Evolutionary conservation across 164 flowering plant genomes (phyloP).

Genomic region (Chloranthus sessilifolius): DNA sequence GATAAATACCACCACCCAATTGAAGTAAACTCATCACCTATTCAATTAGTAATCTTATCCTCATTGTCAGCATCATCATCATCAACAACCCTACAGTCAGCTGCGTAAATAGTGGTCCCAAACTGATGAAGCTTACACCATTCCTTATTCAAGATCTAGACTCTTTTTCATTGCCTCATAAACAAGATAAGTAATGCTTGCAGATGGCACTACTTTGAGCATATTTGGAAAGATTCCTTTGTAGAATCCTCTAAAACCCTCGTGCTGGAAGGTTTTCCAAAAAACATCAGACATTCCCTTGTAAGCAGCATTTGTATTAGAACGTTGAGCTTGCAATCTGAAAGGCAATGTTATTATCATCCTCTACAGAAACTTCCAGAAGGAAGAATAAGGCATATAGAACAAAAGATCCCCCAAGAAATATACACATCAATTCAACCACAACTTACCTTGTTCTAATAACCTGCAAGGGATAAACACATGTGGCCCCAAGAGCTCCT

Average conservation of each 20-base stretch:
- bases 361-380: not conserved
- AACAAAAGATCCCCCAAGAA: not conserved
- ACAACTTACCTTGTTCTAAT: conserved; percentile 75
- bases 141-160: conserved; percentile 49
- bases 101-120: conserved; percentile 16
- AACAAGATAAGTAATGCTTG: conserved; percentile 88
- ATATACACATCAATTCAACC: not conserved
- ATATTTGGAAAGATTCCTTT: conserved; percentile 89
- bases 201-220: conserved; percentile 90
- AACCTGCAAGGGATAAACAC: conserved; percentile 97
- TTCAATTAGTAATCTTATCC: conserved; percentile 19
- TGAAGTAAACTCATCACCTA: conserved; percentile 20
- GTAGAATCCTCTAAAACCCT: conserved; percentile 80
- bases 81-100: conserved; percentile 20
- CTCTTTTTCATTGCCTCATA: conserved; percentile 88
- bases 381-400: not conserved
- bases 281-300: conserved; percentile 83
- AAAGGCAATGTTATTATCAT: conserved; percentile 10
- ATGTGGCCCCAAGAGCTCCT: conserved; percentile 94
- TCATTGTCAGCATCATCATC: conserved; percentile 23
- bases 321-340: conserved; percentile 86
- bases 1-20: too few relatives aligned
- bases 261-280: conserved; percentile 56
- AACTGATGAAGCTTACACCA: conserved; percentile 5
- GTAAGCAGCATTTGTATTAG: conserved; percentile 32